Evolutionary conservation across 139 green algal genomes (phyloP), one percentile per base, ranked within the genome.

Genomic region (Closterium sp.): DNA sequence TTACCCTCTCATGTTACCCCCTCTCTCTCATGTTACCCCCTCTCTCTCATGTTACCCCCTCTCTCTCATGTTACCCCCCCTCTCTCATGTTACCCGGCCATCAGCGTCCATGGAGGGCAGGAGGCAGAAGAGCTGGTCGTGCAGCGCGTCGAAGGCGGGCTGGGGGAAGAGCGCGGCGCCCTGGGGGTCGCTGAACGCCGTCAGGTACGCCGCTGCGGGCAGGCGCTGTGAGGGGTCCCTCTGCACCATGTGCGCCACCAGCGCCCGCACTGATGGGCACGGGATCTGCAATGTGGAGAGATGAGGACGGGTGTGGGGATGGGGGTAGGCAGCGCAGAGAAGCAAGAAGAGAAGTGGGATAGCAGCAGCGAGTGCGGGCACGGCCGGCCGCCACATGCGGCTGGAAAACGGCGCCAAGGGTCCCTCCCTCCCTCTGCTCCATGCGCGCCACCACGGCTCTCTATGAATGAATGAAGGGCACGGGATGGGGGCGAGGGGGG

Each of bases 191-290:
- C 28, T 31, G 85, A 87, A 31, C 19, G 84, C 88, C 45, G 94
- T 88, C 27, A 99, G 94, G 95, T 98, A 99, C 31, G 95, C 95
- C 1, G 89, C 89, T 1, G 96, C 97, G 17, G 87, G 92, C 91
- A 97, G 97, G 22, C 97, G 95, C 3, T 94, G 86, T 24, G 38
- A 91, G 89, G 98, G 97, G 89, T 98, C 95, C 5, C 96, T 91
- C 94, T 98, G 96, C 24, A 98, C 96, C 98, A 99, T 99, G 95
- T 98, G 96, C 90, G 96, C 86, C 2, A 99, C 94, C 86, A 99
- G 92, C 45, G 89, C 73, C 11, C 86, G 79, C 30, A 96, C 84
- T 19, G 85, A 38, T 22, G 70, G 34, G 86, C 89, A 31, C 42
- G 34, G 38, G 70, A 34, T 94, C 89, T 93, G 88, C n/a, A n/a